Percentiles rank a stretch among this genome's conserved stretches.
Evolutionary conservation across 2,329 filamentous ascomycete genomes (phyloP).

Genomic region (Albophoma yamanashiensis): DNA sequence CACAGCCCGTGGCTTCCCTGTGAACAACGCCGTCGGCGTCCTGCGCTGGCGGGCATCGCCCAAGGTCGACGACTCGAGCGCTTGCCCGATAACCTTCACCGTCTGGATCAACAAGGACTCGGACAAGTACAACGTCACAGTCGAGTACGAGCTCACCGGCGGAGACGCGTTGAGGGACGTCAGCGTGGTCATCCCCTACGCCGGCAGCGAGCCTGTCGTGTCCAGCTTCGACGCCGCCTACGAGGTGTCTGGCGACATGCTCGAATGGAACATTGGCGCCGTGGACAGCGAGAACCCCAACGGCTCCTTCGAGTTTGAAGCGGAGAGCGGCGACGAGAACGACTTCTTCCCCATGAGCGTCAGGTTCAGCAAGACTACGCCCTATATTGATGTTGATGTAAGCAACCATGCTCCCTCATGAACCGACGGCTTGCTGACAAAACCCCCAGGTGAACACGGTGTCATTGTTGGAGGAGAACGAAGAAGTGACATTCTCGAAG

Average conservation of each 20-base stretch:
- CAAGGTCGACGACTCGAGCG: conserved; percentile 66
- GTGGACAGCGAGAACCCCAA: conserved; percentile 73
- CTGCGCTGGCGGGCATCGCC: conserved; percentile 84
- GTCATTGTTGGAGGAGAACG: conserved; percentile 60
- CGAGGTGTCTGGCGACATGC: conserved; percentile 80
- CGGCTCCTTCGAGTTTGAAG: conserved; percentile 93
- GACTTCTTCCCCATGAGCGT: conserved; percentile 98
- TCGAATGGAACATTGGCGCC: conserved; percentile 88
- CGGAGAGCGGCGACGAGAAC: conserved; percentile 73
- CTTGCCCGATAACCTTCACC: conserved; percentile 89
- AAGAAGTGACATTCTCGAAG: conserved; percentile 74
- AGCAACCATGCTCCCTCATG: conserved; percentile 26
- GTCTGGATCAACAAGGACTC: conserved; percentile 93
- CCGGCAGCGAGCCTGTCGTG: conserved; percentile 73
- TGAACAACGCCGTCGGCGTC: conserved; percentile 88
- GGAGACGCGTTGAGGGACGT: conserved; percentile 73
- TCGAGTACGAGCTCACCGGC: conserved; percentile 90
- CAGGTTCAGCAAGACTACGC: conserved; percentile 73
- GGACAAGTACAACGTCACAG: conserved; percentile 76
- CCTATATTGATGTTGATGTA: conserved; percentile 91
- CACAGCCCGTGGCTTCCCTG: conserved; percentile 75
- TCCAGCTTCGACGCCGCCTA: conserved; percentile 92
- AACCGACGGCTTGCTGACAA: conserved; percentile 13
- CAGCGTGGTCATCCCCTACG: conserved; percentile 77
- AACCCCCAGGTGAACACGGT: conserved; percentile 49